phyloP scores from a whole-genome alignment of 1,284 basidiomycete species.

The Puccinia novopanici region DNA sequence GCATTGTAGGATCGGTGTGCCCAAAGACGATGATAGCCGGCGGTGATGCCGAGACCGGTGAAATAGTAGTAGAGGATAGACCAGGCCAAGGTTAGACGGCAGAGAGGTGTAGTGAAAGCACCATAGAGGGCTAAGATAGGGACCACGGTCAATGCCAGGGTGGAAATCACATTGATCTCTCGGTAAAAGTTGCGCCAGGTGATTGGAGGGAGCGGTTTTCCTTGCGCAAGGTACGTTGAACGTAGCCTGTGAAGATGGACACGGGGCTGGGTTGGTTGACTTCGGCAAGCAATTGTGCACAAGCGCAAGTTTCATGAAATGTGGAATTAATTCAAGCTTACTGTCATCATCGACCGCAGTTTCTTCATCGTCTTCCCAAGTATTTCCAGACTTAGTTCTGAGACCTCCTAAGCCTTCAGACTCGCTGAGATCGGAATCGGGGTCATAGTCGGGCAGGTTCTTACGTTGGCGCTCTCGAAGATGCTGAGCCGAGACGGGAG shows the following conservation, averaged over 20 bases:
- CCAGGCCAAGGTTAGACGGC: slow-evolving; percentile 70
- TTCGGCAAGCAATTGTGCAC: neutral
- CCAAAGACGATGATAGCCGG: slow-evolving; percentile 89
- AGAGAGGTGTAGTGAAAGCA: slow-evolving; percentile 66
- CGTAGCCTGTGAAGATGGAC: slow-evolving; percentile 64
- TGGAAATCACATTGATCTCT: slow-evolving; percentile 76
- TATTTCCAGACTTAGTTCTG: slow-evolving; percentile 13
- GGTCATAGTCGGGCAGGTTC: slow-evolving; percentile 47
- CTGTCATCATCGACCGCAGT: slow-evolving; percentile 63
- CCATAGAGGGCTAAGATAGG: slow-evolving; percentile 74
- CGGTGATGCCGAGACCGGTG: slow-evolving; percentile 71
- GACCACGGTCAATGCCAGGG: slow-evolving; percentile 72
- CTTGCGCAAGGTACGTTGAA: slow-evolving; percentile 76
- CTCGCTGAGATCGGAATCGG: slow-evolving; percentile 50
- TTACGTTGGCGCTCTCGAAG: slow-evolving; percentile 39
- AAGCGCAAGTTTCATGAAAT: too few relatives aligned
- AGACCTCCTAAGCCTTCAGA: slow-evolving; percentile 52
- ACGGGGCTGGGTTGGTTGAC: neutral
- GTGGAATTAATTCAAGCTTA: slow-evolving; percentile 58
- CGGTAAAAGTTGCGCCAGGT: slow-evolving; percentile 68
- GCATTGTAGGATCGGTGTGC: slow-evolving; percentile 89
- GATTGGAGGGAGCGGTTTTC: slow-evolving; percentile 62
- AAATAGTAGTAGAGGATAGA: slow-evolving; percentile 67
- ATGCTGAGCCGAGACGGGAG: neutral
- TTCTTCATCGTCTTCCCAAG: slow-evolving; percentile 53